phyloP scores from a whole-genome alignment of 139 green algal species.

The Auxenochlorella protothecoides region DNA sequence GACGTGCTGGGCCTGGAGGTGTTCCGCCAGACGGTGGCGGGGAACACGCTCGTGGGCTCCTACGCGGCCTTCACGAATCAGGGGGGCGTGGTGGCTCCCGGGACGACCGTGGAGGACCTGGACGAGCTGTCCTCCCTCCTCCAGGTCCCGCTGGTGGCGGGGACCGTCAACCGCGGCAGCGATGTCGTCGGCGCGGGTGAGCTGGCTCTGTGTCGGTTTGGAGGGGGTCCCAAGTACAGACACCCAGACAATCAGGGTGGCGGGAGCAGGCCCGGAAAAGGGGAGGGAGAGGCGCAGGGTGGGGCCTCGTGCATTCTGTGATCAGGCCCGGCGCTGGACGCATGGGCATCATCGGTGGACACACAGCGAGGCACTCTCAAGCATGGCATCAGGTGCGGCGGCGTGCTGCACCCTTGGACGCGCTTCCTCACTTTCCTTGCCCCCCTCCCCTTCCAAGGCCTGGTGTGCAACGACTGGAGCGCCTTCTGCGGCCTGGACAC shows the following conservation, averaged over 20 bases:
- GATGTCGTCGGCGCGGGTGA: constrained; percentile 76
- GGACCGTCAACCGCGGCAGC: constrained; percentile 90
- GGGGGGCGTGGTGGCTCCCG: constrained; percentile 66
- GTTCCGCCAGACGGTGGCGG: constrained; percentile 92
- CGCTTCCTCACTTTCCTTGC: neutral
- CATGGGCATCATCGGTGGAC: no score
- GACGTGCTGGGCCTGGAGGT: constrained; percentile 99
- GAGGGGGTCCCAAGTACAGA: no score
- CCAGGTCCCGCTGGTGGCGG: constrained; percentile 92
- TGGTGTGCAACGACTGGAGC: constrained; percentile 94
- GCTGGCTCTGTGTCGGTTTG: neutral
- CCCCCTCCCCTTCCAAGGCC: constrained; percentile 38
- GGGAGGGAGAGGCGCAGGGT: no score
- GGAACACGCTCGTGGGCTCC: constrained; percentile 88
- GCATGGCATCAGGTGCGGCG: no score
- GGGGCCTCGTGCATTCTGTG: no score
- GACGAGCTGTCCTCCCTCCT: constrained; percentile 94
- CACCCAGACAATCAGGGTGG: no score
- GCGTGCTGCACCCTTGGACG: no score
- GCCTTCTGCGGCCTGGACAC: constrained; percentile 96
- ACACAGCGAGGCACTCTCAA: no score
- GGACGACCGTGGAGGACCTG: constrained; percentile 94
- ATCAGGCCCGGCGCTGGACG: no score
- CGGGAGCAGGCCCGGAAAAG: no score
- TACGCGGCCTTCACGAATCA: constrained; percentile 94